A percentile compares a stretch with the other conserved stretches of the same genome.
Conservation (phyloP, 1,284 basidiomycete species). For the Boletellus deceptivus region DNA sequence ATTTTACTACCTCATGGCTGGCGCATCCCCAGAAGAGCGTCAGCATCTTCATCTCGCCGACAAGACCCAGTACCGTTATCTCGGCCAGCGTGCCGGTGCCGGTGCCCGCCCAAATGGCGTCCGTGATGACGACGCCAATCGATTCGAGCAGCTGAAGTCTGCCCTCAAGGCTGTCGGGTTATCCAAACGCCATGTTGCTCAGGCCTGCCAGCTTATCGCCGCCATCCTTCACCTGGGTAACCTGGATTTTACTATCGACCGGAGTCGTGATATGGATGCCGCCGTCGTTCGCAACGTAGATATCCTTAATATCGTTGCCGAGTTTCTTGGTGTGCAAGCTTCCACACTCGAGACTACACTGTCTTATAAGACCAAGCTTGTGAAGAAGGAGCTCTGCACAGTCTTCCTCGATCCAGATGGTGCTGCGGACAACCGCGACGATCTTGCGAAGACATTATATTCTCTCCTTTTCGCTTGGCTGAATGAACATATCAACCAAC, state of each 20-base stretch:
- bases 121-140: slow-evolving; percentile 71
- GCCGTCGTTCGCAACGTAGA: slow-evolving; percentile 85
- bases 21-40: slow-evolving; percentile 84
- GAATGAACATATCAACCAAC: slow-evolving; percentile 94
- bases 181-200: slow-evolving; percentile 90
- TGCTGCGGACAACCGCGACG: slow-evolving; percentile 89
- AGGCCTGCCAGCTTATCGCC: slow-evolving; percentile 91
- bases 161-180: slow-evolving; percentile 92
- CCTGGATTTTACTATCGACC: slow-evolving; percentile 88
- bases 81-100: slow-evolving; percentile 61
- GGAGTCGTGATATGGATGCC: slow-evolving; percentile 80
- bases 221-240: slow-evolving; percentile 96
- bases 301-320: slow-evolving; percentile 77
- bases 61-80: slow-evolving; percentile 79
- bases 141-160: slow-evolving; percentile 90
- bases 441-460: slow-evolving; percentile 91
- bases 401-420: slow-evolving; percentile 94
- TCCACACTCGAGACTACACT: slow-evolving; percentile 79
- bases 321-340: slow-evolving; percentile 85
- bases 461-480: slow-evolving; percentile 96
- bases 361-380: slow-evolving; percentile 89
- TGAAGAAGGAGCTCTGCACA: slow-evolving; percentile 94
- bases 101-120: slow-evolving; percentile 43
- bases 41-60: slow-evolving; percentile 82
- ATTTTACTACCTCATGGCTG: slow-evolving; percentile 93